Percentiles rank a stretch among this genome's conserved stretches.
Conservation (phyloP, 345 rosid genomes). For the Clausena lansium region DNA sequence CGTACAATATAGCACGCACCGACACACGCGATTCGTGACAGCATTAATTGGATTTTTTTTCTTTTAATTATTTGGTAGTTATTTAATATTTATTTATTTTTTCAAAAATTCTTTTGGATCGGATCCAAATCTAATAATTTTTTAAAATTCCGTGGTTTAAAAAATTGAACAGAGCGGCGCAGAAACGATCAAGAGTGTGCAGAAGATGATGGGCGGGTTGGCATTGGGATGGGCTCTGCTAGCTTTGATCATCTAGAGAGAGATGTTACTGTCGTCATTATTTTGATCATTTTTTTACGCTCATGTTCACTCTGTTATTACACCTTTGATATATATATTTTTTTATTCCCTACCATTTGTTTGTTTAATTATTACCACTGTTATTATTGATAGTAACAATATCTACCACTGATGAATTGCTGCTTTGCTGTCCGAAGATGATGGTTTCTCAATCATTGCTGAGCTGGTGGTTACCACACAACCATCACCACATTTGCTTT, state of each 20-base stretch:
- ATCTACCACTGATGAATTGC: no score
- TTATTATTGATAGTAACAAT: neutral
- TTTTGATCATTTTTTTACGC: conserved; percentile 2
- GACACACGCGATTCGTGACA: neutral
- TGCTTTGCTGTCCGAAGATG: no score
- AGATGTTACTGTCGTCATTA: neutral
- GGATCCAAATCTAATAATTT: neutral
- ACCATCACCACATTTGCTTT: neutral
- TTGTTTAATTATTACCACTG: neutral
- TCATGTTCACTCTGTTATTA: conserved; percentile 2
- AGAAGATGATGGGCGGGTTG: conserved; percentile 42
- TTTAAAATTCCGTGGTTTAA: neutral
- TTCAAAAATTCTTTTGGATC: neutral
- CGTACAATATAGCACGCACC: no score
- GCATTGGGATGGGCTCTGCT: conserved; percentile 55
- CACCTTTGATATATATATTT: conserved; percentile 17
- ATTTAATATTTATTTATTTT: no score
- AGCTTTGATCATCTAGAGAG: conserved; percentile 43
- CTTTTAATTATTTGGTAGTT: neutral
- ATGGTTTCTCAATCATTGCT: neutral
- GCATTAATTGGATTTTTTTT: neutral
- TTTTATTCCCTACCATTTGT: conserved; percentile 10
- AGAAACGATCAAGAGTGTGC: conserved; percentile 29
- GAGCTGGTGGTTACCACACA: neutral
- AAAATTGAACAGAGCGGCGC: conserved; percentile 61